Evolutionary conservation across 2,329 filamentous ascomycete species (phyloP).

Genomic region (Pseudogymnoascus sp.): DNA sequence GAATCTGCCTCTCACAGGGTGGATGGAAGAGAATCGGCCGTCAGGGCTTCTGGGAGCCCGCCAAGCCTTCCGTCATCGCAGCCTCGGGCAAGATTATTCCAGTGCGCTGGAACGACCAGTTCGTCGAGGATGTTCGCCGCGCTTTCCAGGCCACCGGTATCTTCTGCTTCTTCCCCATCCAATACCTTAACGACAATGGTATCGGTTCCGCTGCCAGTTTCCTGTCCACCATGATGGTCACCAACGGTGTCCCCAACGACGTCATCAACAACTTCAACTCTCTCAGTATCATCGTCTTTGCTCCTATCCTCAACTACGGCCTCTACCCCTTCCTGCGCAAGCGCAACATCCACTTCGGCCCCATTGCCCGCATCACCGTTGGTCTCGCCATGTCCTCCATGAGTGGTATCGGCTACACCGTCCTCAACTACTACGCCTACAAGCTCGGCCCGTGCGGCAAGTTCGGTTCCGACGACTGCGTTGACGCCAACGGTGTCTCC

Average conservation of each 20-base stretch:
- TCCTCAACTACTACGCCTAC: conserved; percentile 58
- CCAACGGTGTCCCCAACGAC: conserved; percentile 69
- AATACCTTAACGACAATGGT: conserved; percentile 31
- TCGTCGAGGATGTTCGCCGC: conserved; percentile 70
- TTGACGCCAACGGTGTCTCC: conserved; percentile 19
- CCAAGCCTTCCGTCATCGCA: conserved; percentile 57
- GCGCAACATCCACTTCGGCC: conserved; percentile 57
- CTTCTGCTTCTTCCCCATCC: conserved; percentile 48
- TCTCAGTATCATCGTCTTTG: conserved; percentile 65
- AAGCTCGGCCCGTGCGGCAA: conserved; percentile 50
- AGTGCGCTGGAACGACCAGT: conserved; percentile 76
- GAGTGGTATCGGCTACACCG: conserved; percentile 49
- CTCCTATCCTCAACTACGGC: conserved; percentile 59
- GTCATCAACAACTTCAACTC: conserved; percentile 70
- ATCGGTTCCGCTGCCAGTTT: conserved; percentile 44
- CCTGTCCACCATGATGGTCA: conserved; percentile 53
- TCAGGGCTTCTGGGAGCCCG: conserved; percentile 56
- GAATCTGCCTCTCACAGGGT: conserved; percentile 34
- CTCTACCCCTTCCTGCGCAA: conserved; percentile 63
- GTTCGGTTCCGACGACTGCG: conserved; percentile 25
- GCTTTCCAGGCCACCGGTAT: conserved; percentile 62
- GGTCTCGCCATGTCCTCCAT: conserved; percentile 60
- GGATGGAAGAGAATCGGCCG: conserved; percentile 43
- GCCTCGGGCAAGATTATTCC: conserved; percentile 49
- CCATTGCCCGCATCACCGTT: conserved; percentile 64